phyloP scores from a whole-genome alignment of 257 asterid genomes.

The Cordia subcordata region DNA sequence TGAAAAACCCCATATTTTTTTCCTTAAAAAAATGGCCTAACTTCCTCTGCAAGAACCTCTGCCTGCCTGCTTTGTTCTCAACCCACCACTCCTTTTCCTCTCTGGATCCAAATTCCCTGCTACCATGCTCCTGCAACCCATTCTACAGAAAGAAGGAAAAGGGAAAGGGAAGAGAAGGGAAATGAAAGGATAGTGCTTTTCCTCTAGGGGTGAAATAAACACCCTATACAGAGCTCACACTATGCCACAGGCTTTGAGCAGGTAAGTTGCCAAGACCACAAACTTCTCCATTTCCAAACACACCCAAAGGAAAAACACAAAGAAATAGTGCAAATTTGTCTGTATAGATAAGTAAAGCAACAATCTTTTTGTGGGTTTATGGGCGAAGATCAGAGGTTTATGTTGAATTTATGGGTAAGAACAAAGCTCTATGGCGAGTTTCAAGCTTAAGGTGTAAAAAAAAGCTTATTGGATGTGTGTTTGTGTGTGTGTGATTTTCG shows the following conservation, averaged over 20 bases:
- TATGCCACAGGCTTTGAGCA: slow-evolving; percentile 83
- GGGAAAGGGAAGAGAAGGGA: not conserved
- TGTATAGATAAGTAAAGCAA: too few species aligned
- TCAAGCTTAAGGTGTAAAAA: not conserved
- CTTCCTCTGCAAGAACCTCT: slow-evolving; percentile 99
- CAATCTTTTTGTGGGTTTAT: too few species aligned
- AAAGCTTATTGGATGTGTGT: not conserved
- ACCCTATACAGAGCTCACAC: slow-evolving; percentile 36
- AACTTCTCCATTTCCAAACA: slow-evolving; percentile 55
- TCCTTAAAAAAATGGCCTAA: slow-evolving; percentile 43
- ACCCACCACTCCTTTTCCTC: slow-evolving; percentile 88
- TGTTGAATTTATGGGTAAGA: too few species aligned
- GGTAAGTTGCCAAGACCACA: slow-evolving; percentile 47
- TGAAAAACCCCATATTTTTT: slow-evolving; percentile 6
- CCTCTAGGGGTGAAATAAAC: slow-evolving; percentile 5
- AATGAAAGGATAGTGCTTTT: slow-evolving; percentile 4
- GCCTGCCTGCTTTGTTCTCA: slow-evolving; percentile 96
- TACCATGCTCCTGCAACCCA: slow-evolving; percentile 51
- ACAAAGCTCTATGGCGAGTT: too few species aligned
- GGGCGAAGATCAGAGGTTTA: too few species aligned
- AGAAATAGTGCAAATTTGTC: too few species aligned
- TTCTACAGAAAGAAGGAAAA: slow-evolving; percentile 28
- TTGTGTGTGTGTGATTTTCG: too few species aligned
- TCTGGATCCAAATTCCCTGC: slow-evolving; percentile 79
- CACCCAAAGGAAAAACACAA: too few species aligned